phyloP scores from a whole-genome alignment of 164 flowering plant species.

The Liriodendron chinense region DNA sequence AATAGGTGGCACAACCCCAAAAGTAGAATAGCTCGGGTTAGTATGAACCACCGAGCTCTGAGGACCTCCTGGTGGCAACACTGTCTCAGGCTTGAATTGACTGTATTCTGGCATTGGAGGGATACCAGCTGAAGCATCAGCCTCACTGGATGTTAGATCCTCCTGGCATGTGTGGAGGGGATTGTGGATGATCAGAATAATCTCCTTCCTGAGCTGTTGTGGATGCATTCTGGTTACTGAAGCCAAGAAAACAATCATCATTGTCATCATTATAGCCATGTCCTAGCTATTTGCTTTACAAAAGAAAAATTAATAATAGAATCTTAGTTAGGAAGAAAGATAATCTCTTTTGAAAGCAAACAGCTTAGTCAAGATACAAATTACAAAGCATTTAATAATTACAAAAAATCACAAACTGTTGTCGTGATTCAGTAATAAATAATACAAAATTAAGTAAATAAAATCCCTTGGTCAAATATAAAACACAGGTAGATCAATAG shows the following conservation, averaged over 20 bases:
- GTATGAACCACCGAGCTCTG: slow-evolving; percentile 52
- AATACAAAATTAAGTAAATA: too few species aligned
- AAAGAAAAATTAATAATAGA: neutral
- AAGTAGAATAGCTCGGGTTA: slow-evolving; percentile 44
- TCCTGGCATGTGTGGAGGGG: slow-evolving; percentile 35
- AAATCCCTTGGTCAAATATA: neutral
- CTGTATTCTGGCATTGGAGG: slow-evolving; percentile 33
- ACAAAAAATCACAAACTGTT: too few species aligned
- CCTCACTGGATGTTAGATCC: slow-evolving; percentile 34
- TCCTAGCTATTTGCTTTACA: too few species aligned
- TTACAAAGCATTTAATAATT: neutral
- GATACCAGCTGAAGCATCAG: slow-evolving; percentile 34
- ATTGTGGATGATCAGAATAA: slow-evolving; percentile 34
- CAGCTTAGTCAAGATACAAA: neutral
- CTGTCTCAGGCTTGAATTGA: slow-evolving; percentile 51
- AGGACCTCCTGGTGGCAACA: slow-evolving; percentile 45
- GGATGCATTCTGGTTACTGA: slow-evolving; percentile 43
- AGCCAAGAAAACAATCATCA: slow-evolving; percentile 7
- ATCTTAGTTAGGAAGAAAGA: neutral
- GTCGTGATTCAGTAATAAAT: too few species aligned
- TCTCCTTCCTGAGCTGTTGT: slow-evolving; percentile 37
- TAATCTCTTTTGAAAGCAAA: neutral
- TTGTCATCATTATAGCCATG: neutral
- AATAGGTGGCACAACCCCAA: slow-evolving; percentile 59
- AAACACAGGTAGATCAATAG: neutral